These are phyloP conservation scores for Irpex sp. DNA, from an alignment of 1,284 basidiomycete genomes.

Conservation along the genomic window DNA sequence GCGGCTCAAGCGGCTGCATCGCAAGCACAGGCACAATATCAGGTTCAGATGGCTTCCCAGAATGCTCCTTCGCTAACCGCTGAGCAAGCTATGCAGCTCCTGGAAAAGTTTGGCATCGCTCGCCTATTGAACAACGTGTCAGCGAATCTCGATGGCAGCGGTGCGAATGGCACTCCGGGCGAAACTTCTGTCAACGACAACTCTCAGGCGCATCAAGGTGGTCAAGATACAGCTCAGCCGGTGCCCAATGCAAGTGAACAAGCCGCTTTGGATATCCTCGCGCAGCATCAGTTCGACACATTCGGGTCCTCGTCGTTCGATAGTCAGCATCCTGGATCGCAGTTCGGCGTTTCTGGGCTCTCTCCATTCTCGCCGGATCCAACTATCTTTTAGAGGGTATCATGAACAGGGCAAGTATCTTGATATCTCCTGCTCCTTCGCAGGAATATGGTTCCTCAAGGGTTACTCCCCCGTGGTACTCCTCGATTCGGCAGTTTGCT, in stretches of 20 bases:
- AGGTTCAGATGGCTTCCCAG: conserved; percentile 30
- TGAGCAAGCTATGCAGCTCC: conserved; percentile 62
- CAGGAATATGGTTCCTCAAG: conserved; percentile 32
- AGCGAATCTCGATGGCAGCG: conserved; percentile 1
- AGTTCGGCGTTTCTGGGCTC: conserved; percentile 22
- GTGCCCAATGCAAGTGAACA: conserved; percentile 14
- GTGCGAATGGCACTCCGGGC: conserved; percentile 7
- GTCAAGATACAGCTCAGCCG: conserved; percentile 7
- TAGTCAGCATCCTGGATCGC: conserved; percentile 10
- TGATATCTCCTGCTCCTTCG: conserved; percentile 11
- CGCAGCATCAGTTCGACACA: conserved; percentile 17
- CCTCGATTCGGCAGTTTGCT: conserved; percentile 35
- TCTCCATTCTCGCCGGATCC: conserved; percentile 38
- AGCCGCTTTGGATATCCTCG: background rate
- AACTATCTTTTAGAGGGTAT: conserved; percentile 24
- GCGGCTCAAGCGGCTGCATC: conserved; percentile 70
- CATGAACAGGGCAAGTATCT: conserved; percentile 16
- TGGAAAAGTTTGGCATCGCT: conserved; percentile 54
- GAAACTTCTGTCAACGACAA: conserved; percentile 15
- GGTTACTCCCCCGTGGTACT: conserved; percentile 41
- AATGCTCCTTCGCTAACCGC: conserved; percentile 37
- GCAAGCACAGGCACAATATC: conserved; percentile 46
- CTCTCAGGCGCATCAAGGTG: background rate
- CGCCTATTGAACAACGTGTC: conserved; percentile 31
- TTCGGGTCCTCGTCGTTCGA: conserved; percentile 17